phyloP scores from a whole-genome alignment of 805 yeast genomes.

The Yamadazyma tumulicola region DNA sequence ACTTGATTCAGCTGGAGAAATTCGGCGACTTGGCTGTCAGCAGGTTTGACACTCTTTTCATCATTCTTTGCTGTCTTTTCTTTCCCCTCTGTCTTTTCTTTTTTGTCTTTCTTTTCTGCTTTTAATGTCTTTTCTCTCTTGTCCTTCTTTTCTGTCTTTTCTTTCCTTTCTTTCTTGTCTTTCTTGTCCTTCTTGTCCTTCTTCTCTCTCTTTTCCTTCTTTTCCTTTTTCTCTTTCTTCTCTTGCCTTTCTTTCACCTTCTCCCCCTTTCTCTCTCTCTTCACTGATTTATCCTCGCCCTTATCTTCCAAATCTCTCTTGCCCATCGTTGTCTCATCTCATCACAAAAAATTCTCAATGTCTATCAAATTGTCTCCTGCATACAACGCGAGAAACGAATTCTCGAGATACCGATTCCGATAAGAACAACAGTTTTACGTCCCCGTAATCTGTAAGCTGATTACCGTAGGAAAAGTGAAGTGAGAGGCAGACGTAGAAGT shows the following conservation, averaged over 20 bases:
- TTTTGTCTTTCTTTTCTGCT: too few species aligned
- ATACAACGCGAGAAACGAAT: background rate
- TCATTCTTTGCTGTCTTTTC: conserved; percentile 24
- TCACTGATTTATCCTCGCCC: conserved; percentile 8
- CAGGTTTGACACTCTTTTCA: conserved; percentile 17
- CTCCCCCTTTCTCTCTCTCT: conserved; percentile 12
- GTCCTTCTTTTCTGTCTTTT: conserved; percentile 1
- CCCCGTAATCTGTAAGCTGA: too few species aligned
- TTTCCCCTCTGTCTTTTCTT: conserved; percentile 16
- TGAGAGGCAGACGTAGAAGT: too few species aligned
- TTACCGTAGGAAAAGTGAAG: too few species aligned
- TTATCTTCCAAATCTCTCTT: conserved; percentile 14
- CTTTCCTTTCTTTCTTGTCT: conserved; percentile 12
- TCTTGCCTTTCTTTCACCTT: conserved; percentile 8
- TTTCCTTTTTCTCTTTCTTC: conserved; percentile 14
- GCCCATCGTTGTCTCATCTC: conserved; percentile 8
- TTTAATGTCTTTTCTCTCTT: conserved; percentile 41
- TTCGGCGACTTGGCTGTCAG: conserved; percentile 51
- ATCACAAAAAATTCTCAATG: conserved; percentile 5
- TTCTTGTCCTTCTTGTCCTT: conserved; percentile 14
- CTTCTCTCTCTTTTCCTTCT: conserved; percentile 13
- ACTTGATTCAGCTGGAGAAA: conserved; percentile 60
- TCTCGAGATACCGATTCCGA: too few species aligned
- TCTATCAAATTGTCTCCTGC: background rate
- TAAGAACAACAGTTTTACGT: too few species aligned